These are phyloP conservation scores for Gynochthodes officinalis DNA, from an alignment of 257 asterid genomes.

Conservation along the genomic window DNA sequence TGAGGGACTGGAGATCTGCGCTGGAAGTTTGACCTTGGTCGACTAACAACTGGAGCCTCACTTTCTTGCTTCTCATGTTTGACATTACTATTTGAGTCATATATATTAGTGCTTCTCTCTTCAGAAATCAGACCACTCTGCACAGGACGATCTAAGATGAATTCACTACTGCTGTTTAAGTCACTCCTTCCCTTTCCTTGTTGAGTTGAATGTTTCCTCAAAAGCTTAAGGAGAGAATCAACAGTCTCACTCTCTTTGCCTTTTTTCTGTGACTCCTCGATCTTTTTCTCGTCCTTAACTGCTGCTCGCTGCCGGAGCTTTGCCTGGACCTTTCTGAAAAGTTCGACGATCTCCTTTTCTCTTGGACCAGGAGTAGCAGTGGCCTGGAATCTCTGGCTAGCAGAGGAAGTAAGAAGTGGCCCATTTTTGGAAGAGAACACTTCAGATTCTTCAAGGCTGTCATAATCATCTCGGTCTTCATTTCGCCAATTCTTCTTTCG, in stretches of 20 bases:
- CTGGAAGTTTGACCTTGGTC: slow-evolving; percentile 79
- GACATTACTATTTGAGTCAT: slow-evolving; percentile 27
- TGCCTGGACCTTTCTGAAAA: slow-evolving; percentile 91
- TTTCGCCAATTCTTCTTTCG: slow-evolving; percentile 59
- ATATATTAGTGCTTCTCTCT: slow-evolving; percentile 27
- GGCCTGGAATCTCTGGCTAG: slow-evolving; percentile 56
- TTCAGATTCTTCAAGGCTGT: slow-evolving; percentile 64
- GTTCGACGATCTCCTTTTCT: slow-evolving; percentile 88
- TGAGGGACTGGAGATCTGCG: slow-evolving; percentile 76
- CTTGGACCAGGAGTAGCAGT: slow-evolving; percentile 77
- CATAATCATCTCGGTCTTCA: slow-evolving; percentile 60
- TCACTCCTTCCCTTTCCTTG: slow-evolving; percentile 57
- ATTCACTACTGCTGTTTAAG: slow-evolving; percentile 38
- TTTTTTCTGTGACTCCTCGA: slow-evolving; percentile 52
- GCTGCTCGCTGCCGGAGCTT: slow-evolving; percentile 82
- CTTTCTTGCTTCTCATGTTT: slow-evolving; percentile 40
- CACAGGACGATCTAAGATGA: slow-evolving; percentile 53
- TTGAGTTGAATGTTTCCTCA: slow-evolving; percentile 85
- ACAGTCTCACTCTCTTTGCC: slow-evolving; percentile 88
- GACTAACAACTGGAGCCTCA: slow-evolving; percentile 36
- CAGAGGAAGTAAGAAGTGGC: slow-evolving; percentile 48
- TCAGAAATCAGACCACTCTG: slow-evolving; percentile 33
- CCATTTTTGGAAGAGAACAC: slow-evolving; percentile 67
- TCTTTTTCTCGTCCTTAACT: slow-evolving; percentile 67
- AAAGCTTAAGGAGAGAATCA: slow-evolving; percentile 87